These are phyloP conservation scores for Nephromyces sp. DNA, from an alignment of 169 alveolate species.

Conservation along the genomic window DNA sequence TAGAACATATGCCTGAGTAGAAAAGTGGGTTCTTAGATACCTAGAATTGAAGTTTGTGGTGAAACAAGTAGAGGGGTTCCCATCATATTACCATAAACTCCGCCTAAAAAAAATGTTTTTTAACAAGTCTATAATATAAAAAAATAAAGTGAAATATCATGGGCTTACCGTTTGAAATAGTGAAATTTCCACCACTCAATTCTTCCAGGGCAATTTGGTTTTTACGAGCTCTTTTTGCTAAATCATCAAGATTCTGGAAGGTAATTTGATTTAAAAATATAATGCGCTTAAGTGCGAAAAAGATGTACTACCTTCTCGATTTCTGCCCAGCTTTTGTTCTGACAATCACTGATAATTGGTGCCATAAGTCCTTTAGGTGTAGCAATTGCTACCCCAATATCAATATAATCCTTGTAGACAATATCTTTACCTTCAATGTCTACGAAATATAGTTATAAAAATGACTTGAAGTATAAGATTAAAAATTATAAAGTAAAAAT, in stretches of 20 bases:
- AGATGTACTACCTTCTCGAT: constrained; percentile 61
- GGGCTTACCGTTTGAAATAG: constrained; percentile 79
- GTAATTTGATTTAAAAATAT: background rate
- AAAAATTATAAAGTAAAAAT: background rate
- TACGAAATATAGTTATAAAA: background rate
- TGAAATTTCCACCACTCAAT: constrained; percentile 90
- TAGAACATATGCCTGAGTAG: background rate
- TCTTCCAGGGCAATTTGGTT: constrained; percentile 81
- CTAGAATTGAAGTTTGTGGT: constrained; percentile 86
- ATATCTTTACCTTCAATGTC: constrained; percentile 67
- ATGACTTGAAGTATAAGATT: background rate
- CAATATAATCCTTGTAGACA: constrained; percentile 80
- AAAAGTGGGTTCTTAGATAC: constrained; percentile 14
- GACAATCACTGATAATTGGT: constrained; percentile 85
- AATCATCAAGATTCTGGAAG: constrained; percentile 54
- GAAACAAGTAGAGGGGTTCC: constrained; percentile 91
- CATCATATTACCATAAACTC: constrained; percentile 88
- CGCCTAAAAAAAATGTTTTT: constrained; percentile 51
- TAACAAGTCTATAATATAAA: background rate
- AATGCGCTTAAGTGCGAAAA: background rate
- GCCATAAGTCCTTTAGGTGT: constrained; percentile 90
- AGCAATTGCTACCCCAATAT: constrained; percentile 89
- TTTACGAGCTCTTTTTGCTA: constrained; percentile 78
- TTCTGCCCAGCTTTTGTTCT: constrained; percentile 68
- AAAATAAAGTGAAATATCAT: background rate